Evolutionary conservation across 78 protist genomes (phyloP).

Genomic region (Polysphondylium violaceum): DNA sequence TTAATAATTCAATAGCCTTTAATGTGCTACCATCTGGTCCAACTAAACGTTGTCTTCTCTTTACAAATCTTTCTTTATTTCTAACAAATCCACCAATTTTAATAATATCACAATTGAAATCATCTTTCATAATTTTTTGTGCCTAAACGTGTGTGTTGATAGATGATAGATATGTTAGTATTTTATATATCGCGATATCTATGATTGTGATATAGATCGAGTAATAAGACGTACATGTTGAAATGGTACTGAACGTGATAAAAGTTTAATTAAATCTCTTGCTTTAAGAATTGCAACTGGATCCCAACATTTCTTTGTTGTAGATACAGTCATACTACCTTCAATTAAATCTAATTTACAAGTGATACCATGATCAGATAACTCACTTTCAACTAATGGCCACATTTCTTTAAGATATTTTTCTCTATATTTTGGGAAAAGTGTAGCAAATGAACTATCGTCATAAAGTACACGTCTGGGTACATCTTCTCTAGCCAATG

Average conservation of each 20-base stretch:
- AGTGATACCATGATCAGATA: conserved; percentile 85
- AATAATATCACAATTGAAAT: conserved; percentile 95
- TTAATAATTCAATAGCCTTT: conserved; percentile 96
- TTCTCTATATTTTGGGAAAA: conserved; percentile 97
- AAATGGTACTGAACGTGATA: conserved; percentile 95
- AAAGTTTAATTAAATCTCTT: conserved; percentile 93
- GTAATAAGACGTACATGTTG: conserved; percentile 71
- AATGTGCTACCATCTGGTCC: conserved; percentile 99
- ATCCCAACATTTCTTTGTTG: conserved; percentile 98
- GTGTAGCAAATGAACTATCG: conserved; percentile 92
- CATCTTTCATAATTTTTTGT: conserved; percentile 88
- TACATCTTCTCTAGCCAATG: conserved; percentile 58
- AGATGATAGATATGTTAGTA: background rate
- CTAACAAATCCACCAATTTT: conserved; percentile 89
- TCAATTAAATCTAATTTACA: conserved; percentile 95
- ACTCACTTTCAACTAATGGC: conserved; percentile 81
- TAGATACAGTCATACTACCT: conserved; percentile 97
- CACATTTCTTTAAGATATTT: conserved; percentile 91
- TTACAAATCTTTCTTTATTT: conserved; percentile 96
- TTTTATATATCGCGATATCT: background rate
- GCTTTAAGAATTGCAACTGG: conserved; percentile 98
- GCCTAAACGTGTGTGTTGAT: conserved; percentile 78
- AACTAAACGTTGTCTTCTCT: conserved; percentile 98
- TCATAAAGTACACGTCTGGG: conserved; percentile 80
- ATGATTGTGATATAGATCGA: conserved; percentile 1